These are phyloP conservation scores for Calophaca sinica DNA, from an alignment of 306 rosid species.

Conservation along the genomic window DNA sequence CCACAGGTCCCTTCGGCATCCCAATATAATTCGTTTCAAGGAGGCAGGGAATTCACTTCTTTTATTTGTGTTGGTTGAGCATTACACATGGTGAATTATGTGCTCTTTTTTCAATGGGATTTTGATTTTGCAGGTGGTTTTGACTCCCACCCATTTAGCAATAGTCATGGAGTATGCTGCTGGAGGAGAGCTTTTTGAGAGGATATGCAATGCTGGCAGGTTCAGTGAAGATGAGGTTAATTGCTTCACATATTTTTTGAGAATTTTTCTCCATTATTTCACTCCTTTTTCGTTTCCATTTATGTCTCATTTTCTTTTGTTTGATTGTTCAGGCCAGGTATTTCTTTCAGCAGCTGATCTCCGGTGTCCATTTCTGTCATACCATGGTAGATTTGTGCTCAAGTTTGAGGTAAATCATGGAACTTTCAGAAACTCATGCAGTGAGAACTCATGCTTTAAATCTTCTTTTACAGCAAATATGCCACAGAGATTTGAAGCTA, in stretches of 20 bases:
- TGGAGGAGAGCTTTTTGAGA: constrained; percentile 74
- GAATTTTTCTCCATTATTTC: no score
- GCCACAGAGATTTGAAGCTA: constrained; percentile 71
- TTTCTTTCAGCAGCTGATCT: constrained; percentile 80
- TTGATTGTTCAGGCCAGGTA: constrained; percentile 63
- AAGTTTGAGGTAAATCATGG: not conserved
- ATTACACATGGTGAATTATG: not conserved
- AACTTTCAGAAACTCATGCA: not conserved
- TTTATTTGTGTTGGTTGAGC: not conserved
- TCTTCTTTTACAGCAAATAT: constrained; percentile 61
- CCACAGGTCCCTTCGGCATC: constrained; percentile 73
- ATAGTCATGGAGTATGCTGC: constrained; percentile 84
- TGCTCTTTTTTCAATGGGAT: constrained; percentile 17
- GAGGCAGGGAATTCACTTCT: constrained; percentile 52
- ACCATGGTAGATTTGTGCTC: constrained; percentile 53
- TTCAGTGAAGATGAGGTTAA: constrained; percentile 78
- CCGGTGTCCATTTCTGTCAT: constrained; percentile 72
- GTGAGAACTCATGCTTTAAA: constrained; percentile 3
- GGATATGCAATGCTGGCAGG: constrained; percentile 73
- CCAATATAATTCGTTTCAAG: constrained; percentile 76
- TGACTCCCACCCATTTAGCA: constrained; percentile 73
- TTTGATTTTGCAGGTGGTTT: constrained; percentile 58
- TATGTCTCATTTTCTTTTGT: no score
- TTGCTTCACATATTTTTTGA: not conserved
- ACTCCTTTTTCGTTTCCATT: constrained; percentile 37